A percentile compares a stretch with the other conserved stretches of the same genome.
Conservation (phyloP, 768 basidiomycete genomes). For the Leccinum longicurvipes region DNA sequence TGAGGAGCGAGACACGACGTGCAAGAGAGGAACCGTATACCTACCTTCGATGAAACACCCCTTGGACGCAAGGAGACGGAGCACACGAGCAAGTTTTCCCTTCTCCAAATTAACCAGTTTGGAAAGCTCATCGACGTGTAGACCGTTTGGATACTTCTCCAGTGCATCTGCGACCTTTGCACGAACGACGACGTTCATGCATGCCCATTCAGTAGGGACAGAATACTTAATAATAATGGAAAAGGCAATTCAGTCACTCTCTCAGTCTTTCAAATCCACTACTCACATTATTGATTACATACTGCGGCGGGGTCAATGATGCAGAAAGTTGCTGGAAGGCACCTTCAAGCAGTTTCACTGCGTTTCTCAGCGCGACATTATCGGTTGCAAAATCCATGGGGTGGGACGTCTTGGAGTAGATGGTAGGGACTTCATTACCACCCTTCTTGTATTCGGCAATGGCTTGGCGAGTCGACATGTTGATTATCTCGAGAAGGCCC, state of each 20-base stretch:
- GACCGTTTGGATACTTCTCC: background rate
- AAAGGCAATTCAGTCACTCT: background rate
- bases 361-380: constrained; percentile 22
- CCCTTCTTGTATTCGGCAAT: constrained; percentile 26
- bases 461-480: constrained; percentile 23
- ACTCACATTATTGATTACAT: constrained; percentile 23
- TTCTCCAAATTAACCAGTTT: background rate
- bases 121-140: background rate
- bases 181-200: constrained; percentile 17
- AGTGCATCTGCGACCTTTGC: background rate
- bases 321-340: constrained; percentile 26
- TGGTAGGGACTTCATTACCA: constrained; percentile 20
- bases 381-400: constrained; percentile 21
- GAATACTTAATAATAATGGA: constrained; percentile 9
- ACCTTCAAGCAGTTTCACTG: constrained; percentile 25
- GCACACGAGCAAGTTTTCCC: constrained; percentile 14
- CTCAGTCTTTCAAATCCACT: background rate
- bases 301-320: constrained; percentile 25
- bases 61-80: constrained; percentile 30
- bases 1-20: background rate
- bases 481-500: constrained; percentile 26
- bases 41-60: constrained; percentile 32
- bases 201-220: constrained; percentile 26
- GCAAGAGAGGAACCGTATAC: background rate
- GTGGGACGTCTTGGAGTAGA: constrained; percentile 20